These are phyloP conservation scores for Colletotrichum kahawae DNA, from an alignment of 2,329 filamentous ascomycete species.

Conservation along the genomic window DNA sequence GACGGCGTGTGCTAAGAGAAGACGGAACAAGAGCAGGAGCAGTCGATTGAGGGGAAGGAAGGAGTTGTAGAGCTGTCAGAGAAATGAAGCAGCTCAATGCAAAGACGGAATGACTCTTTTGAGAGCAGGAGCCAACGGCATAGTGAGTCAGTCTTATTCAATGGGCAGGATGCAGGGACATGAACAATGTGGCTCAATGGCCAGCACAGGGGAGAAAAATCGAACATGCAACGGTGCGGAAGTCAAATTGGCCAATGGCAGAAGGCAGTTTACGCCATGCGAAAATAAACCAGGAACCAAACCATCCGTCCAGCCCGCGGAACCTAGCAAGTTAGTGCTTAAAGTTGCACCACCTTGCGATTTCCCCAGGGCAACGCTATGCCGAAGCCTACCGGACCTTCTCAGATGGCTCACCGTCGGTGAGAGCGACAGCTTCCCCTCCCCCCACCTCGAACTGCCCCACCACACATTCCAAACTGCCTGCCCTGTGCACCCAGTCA, in stretches of 20 bases:
- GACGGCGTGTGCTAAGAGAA: not conserved
- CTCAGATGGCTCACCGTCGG: slow-evolving; percentile 11
- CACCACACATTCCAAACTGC: slow-evolving; percentile 12
- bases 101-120: not conserved
- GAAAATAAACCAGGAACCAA: slow-evolving; percentile 16
- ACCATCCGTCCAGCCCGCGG: not conserved
- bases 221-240: slow-evolving; percentile 2
- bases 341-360: not conserved
- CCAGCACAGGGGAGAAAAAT: not conserved
- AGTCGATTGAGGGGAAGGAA: not conserved
- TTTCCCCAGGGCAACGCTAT: not conserved
- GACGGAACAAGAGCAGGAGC: not conserved
- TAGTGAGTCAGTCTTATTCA: slow-evolving; percentile 10
- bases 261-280: not conserved
- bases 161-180: not conserved
- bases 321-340: not conserved
- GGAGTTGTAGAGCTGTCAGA: not conserved
- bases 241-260: slow-evolving; percentile 3
- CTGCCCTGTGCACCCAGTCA: not conserved
- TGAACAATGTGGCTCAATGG: slow-evolving; percentile 17
- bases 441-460: slow-evolving; percentile 9
- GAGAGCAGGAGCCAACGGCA: not conserved
- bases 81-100: not conserved
- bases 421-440: not conserved
- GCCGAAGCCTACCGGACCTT: slow-evolving; percentile 16